Evolutionary conservation across 257 asterid species (phyloP).

Genomic region (Parsonsia alboflavescens): DNA sequence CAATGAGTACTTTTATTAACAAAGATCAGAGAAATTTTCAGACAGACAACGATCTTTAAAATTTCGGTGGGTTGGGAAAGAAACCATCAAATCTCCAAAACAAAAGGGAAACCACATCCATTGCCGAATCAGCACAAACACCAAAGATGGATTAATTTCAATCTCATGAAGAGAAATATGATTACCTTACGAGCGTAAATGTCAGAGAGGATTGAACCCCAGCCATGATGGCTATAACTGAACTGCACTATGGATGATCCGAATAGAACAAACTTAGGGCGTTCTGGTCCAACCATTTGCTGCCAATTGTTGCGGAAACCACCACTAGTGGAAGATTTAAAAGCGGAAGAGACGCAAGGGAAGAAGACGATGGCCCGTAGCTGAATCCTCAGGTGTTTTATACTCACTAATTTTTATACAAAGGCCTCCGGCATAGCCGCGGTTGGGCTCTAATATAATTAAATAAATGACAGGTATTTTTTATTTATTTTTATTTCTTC

Average conservation of each 20-base stretch:
- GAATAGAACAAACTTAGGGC: slow-evolving; percentile 70
- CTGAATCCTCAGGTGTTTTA: not conserved
- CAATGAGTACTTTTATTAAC: not conserved
- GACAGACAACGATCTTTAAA: not conserved
- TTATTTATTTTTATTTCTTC: too few relatives aligned
- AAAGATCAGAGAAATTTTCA: not conserved
- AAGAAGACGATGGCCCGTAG: not conserved
- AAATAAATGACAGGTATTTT: too few relatives aligned
- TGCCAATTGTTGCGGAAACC: not conserved
- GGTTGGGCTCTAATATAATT: too few relatives aligned
- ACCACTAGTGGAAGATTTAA: not conserved
- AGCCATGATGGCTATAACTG: slow-evolving; percentile 58
- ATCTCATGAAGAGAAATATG: not conserved
- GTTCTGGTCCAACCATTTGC: slow-evolving; percentile 64
- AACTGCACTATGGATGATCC: slow-evolving; percentile 83
- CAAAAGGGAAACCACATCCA: not conserved
- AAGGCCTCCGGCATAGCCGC: too few relatives aligned
- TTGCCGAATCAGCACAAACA: not conserved
- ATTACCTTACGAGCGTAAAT: slow-evolving; percentile 71
- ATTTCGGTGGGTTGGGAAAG: too few relatives aligned
- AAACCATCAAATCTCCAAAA: too few relatives aligned
- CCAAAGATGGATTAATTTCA: not conserved
- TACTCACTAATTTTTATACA: too few relatives aligned
- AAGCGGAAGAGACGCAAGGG: too few relatives aligned
- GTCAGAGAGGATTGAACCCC: slow-evolving; percentile 76